Evolutionary conservation across 208 protist species (phyloP).

Genomic region (Blastocrithidia nonstop): DNA sequence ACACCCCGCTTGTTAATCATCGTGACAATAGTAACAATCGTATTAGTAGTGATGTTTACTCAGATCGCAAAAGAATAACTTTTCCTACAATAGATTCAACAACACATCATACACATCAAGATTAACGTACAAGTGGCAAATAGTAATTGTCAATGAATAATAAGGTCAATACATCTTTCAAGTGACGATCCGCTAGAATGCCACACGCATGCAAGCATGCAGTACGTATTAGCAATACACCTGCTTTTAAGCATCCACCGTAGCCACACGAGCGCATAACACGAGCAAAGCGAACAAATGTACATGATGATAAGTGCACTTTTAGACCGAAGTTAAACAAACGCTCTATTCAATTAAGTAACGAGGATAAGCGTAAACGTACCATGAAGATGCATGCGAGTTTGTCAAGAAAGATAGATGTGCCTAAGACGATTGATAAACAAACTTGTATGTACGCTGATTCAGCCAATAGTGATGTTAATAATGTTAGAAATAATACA

Average conservation of each 20-base stretch:
- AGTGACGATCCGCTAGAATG: too few species aligned
- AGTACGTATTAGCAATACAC: too few species aligned
- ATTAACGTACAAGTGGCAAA: not conserved
- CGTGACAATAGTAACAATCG: not conserved
- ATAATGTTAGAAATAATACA: too few species aligned
- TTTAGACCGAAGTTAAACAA: conserved; percentile 15
- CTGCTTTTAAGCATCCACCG: not conserved
- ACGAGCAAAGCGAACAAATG: not conserved
- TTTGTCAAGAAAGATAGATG: too few species aligned
- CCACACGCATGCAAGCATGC: too few species aligned
- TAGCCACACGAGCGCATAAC: not conserved
- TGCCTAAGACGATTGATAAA: too few species aligned
- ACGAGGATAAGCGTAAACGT: conserved; percentile 11
- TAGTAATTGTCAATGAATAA: too few species aligned
- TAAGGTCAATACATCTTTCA: too few species aligned
- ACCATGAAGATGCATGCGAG: conserved; percentile 1
- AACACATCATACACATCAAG: not conserved
- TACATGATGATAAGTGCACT: conserved; percentile 10
- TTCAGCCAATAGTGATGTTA: too few species aligned
- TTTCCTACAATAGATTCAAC: not conserved
- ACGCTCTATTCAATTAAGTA: conserved; percentile 17
- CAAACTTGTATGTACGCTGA: too few species aligned
- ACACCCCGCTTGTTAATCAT: conserved; percentile 1
- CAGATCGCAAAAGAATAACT: not conserved
- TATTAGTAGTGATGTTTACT: not conserved